Conservation (phyloP, 208 protist species). For the Acanthamoeba divionensis region DNA sequence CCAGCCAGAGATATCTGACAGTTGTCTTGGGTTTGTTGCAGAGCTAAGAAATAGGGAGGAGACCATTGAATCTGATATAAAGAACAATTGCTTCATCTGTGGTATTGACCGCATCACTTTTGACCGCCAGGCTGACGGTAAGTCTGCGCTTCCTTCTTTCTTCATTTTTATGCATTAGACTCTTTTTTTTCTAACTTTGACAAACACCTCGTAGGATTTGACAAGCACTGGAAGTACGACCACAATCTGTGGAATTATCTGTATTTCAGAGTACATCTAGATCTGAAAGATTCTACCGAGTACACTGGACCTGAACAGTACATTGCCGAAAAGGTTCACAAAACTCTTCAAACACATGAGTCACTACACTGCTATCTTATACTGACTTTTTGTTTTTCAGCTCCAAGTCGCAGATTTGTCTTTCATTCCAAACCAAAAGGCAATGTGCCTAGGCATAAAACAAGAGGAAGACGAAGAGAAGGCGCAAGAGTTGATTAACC, state of each 20-base stretch:
- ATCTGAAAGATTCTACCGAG: conserved; percentile 69
- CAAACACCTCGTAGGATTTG: conserved; percentile 73
- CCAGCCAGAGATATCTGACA: background rate
- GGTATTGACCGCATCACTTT: conserved; percentile 84
- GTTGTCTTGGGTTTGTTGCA: no score
- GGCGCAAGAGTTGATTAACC: conserved; percentile 4
- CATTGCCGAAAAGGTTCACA: conserved; percentile 60
- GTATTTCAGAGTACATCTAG: conserved; percentile 81
- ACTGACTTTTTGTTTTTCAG: background rate
- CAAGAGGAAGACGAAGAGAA: conserved; percentile 28
- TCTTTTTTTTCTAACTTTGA: background rate
- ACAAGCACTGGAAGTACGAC: conserved; percentile 84
- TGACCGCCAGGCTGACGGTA: conserved; percentile 72
- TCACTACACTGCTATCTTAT: background rate
- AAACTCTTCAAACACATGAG: conserved; percentile 38
- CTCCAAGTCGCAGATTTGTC: conserved; percentile 7
- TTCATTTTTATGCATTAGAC: background rate
- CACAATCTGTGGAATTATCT: conserved; percentile 95
- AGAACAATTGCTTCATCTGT: conserved; percentile 90
- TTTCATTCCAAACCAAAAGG: conserved; percentile 56
- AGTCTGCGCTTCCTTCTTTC: background rate
- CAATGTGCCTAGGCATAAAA: conserved; percentile 17
- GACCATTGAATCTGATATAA: conserved; percentile 74
- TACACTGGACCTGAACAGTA: conserved; percentile 80
- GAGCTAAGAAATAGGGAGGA: background rate